Evolutionary conservation across 371 early-diverging fungal species (phyloP).

Genomic region (Actinomortierella ambigua): DNA sequence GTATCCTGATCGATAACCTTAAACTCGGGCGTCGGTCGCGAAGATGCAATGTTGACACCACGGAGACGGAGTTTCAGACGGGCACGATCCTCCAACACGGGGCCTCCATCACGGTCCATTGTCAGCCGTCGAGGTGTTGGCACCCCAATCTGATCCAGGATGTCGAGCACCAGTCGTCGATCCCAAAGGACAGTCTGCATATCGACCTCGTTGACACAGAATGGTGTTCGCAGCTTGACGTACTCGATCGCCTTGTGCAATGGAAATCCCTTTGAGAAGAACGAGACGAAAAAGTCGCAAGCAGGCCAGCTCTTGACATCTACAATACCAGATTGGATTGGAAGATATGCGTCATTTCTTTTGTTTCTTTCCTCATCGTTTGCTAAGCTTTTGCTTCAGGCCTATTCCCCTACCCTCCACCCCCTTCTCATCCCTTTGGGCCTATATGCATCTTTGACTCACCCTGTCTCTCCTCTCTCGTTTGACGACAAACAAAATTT

Average conservation of each 20-base stretch:
- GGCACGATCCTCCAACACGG: conserved; percentile 59
- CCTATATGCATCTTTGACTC: no score
- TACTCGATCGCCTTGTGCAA: conserved; percentile 94
- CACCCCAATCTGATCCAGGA: conserved; percentile 86
- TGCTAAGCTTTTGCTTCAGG: no score
- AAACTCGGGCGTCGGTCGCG: conserved; percentile 42
- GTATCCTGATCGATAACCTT: conserved; percentile 73
- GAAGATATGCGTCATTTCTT: no score
- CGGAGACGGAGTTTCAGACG: conserved; percentile 46
- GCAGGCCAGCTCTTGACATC: conserved; percentile 92
- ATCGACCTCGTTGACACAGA: conserved; percentile 89
- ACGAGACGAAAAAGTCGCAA: conserved; percentile 97
- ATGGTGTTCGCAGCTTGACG: conserved; percentile 81
- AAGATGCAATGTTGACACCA: conserved; percentile 58
- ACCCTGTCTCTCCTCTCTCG: no score
- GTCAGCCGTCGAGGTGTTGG: conserved; percentile 88
- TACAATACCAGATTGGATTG: conserved; percentile 20
- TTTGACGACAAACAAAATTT: no score
- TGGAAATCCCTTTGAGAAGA: conserved; percentile 96
- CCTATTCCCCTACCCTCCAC: no score
- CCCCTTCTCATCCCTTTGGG: no score
- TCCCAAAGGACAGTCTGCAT: conserved; percentile 95
- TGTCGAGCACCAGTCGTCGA: conserved; percentile 84
- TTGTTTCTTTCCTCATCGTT: no score
- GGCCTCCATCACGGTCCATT: conserved; percentile 77